Evolutionary conservation across 345 rosid species (phyloP), one percentile per base, ranked within the genome.

Genomic region (Viola odorata): DNA sequence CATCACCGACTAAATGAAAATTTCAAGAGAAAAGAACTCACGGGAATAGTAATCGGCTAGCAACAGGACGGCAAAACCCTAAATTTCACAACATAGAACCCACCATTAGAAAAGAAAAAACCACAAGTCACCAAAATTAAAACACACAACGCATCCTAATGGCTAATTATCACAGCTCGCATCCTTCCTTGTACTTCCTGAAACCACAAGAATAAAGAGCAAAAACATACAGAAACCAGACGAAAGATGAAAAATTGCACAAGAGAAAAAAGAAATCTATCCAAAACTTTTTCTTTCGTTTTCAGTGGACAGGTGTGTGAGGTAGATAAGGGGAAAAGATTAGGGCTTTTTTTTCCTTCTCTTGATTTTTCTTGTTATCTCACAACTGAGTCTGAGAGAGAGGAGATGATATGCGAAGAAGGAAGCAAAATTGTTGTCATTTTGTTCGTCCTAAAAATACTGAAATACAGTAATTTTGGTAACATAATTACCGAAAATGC

Each of bases 1-100:
- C 16, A 37, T 12, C 11, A n/a, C 58, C 5, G 14, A 44, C 13
- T 5, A 12, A 3, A 42, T 42, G 8, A 45, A 58, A 44, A 42
- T 37, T 45, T 11, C 49, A 10, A 15, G 32, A 14, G 36, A 45
- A 15, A 12, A 15, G 16, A 45, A 53, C 71, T 67, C 37, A 67
- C 71, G 4, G 49, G 23, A 60, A 49, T 3, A 41, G 23, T 3
- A 9, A 17, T 1, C 9, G 0, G 51, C 47, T 53, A 40, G 7
- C 23, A 60, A 16, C 7, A 17, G 41, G 38, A 66, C 8, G 53
- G 45, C 8, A 5, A 50, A 50, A 58, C 82, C 95, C 91, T 78
- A 76, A 80, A 65, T 76, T 73, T 73, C 66, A 69, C 68, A 69
- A 53, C 61, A 72, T 53, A 71, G 69, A 73, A 71, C 65, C 75